Evolutionary conservation across 495 filamentous ascomycete species (phyloP).

Genomic region (Poronia punctata): DNA sequence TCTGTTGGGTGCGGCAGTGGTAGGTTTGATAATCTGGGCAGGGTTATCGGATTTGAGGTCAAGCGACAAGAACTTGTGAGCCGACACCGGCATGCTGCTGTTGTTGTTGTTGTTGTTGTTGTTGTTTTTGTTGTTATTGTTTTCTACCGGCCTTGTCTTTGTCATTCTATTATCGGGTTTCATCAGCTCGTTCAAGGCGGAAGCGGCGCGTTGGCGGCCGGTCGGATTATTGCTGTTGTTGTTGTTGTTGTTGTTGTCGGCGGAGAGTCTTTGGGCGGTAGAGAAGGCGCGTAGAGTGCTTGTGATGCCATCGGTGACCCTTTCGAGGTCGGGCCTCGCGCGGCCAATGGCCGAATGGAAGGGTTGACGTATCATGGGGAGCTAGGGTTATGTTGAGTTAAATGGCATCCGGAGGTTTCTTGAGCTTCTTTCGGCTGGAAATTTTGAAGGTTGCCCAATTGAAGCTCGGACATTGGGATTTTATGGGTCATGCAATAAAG

Average conservation of each 20-base stretch:
- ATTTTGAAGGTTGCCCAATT: constrained; percentile 19
- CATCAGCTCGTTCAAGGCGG: constrained; percentile 14
- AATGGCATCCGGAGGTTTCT: neutral
- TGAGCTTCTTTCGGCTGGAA: constrained; percentile 8
- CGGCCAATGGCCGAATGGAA: constrained; percentile 16
- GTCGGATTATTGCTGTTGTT: neutral
- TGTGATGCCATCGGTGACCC: constrained; percentile 35
- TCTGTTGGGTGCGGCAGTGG: no score
- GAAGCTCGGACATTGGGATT: neutral
- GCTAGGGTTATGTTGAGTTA: constrained; percentile 9
- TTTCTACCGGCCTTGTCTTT: no score
- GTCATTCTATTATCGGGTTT: neutral
- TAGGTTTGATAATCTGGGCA: no score
- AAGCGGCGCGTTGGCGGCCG: constrained; percentile 10
- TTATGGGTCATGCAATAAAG: constrained; percentile 10
- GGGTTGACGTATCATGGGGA: constrained; percentile 24
- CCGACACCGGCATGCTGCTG: no score
- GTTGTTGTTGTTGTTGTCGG: constrained; percentile 6
- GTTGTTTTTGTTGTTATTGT: no score
- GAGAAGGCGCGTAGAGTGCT: constrained; percentile 36
- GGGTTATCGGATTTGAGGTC: no score
- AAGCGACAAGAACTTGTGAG: no score
- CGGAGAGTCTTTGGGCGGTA: constrained; percentile 19
- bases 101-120: no score
- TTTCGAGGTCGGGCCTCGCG: constrained; percentile 23